Percentiles rank a stretch among this genome's conserved stretches.
These are phyloP conservation scores for Fusarium devonianum DNA, from an alignment of 2,329 filamentous ascomycete genomes.

Conservation along the genomic window DNA sequence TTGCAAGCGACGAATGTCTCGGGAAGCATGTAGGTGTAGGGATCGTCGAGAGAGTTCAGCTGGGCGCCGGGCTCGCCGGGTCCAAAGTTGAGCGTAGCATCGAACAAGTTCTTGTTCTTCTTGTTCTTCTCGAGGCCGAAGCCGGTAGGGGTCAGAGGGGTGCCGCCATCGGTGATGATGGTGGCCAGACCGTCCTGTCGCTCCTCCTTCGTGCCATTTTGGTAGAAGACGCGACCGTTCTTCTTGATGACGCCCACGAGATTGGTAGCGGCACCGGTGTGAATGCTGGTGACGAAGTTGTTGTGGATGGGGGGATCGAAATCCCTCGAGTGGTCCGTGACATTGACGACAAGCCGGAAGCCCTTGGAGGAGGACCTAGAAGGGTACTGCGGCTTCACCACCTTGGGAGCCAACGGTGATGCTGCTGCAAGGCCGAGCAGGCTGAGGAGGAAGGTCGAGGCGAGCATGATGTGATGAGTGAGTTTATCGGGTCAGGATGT, in stretches of 20 bases:
- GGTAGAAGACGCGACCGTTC: conserved; percentile 53
- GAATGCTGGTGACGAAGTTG: conserved; percentile 50
- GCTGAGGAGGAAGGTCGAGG: conserved; percentile 35
- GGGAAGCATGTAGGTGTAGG: conserved; percentile 44
- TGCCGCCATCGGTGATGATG: conserved; percentile 52
- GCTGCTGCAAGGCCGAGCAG: conserved; percentile 39
- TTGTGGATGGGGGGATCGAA: conserved; percentile 52
- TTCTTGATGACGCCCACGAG: conserved; percentile 47
- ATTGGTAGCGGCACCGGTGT: conserved; percentile 52
- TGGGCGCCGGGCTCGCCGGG: conserved; percentile 47
- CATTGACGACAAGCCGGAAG: conserved; percentile 55
- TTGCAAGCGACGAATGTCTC: conserved; percentile 54
- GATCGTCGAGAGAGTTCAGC: conserved; percentile 36
- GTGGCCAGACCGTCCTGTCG: conserved; percentile 43
- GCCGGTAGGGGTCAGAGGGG: conserved; percentile 49
- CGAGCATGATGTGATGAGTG: conserved; percentile 30
- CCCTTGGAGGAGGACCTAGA: conserved; percentile 37
- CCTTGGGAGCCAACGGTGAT: conserved; percentile 20
- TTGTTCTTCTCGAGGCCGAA: conserved; percentile 43
- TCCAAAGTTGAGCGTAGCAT: conserved; percentile 44
- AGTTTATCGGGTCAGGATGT: conserved; percentile 2
- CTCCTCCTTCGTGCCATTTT: conserved; percentile 55
- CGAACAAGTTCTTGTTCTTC: conserved; percentile 44
- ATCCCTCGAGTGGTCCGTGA: conserved; percentile 51
- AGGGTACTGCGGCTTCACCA: conserved; percentile 25